A percentile compares a stretch with the other conserved stretches of the same genome.
Conservation (phyloP, 495 filamentous ascomycete species). For the Podospora pseudopauciseta region DNA sequence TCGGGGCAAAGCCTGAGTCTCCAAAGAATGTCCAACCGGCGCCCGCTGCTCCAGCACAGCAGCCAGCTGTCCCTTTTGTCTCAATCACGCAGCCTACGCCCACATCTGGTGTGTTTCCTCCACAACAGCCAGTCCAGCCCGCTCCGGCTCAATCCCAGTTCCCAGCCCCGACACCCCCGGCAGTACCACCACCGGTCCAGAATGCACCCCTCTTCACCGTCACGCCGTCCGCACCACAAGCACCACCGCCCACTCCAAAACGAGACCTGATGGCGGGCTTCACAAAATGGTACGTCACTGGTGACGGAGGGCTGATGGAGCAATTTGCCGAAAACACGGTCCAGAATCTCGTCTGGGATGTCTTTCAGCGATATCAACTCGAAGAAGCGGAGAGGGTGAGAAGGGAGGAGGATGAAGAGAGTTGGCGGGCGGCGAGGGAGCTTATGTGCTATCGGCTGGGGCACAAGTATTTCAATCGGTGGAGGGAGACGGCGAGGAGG, state of each 20-base stretch:
- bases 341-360: conserved; percentile 33
- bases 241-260: conserved; percentile 11
- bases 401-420: conserved; percentile 41
- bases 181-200: background rate
- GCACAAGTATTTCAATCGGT: conserved; percentile 48
- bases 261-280: conserved; percentile 39
- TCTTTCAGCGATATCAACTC: conserved; percentile 31
- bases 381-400: conserved; percentile 37
- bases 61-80: background rate
- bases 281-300: conserved; percentile 45
- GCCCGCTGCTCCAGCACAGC: background rate
- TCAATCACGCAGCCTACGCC: background rate
- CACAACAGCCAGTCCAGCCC: background rate
- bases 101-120: background rate
- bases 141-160: background rate
- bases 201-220: background rate
- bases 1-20: background rate
- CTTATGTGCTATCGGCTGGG: conserved; percentile 40
- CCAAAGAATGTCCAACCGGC: background rate
- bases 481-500: conserved; percentile 40
- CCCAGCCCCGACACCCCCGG: conserved; percentile 1
- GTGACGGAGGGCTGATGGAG: conserved; percentile 43
- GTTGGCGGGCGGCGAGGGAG: conserved; percentile 36
- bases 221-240: background rate
- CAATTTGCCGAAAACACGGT: conserved; percentile 35